phyloP scores from a whole-genome alignment of 805 yeast species.

The Candida ascalaphidarum region DNA sequence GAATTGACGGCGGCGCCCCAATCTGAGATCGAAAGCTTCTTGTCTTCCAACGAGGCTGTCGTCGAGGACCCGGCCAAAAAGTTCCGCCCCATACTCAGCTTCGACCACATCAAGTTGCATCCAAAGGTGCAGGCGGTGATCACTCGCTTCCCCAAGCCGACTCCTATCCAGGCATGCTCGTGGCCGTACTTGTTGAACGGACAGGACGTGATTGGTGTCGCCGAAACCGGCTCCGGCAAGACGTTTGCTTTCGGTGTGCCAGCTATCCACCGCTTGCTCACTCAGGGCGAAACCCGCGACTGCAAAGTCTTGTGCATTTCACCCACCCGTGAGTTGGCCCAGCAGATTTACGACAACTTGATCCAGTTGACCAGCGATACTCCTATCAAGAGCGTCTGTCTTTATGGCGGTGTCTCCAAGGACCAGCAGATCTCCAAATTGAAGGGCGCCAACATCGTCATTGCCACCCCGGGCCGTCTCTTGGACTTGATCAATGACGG shows the following conservation, averaged over 20 bases:
- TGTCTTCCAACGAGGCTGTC: slow-evolving; percentile 64
- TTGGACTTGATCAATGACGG: slow-evolving; percentile 88
- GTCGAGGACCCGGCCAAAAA: slow-evolving; percentile 60
- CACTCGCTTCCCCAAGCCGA: slow-evolving; percentile 75
- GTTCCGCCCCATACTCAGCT: slow-evolving; percentile 63
- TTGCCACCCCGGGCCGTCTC: slow-evolving; percentile 98
- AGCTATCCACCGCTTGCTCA: slow-evolving; percentile 66
- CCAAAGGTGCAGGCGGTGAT: slow-evolving; percentile 51
- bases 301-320: slow-evolving; percentile 78
- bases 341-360: slow-evolving; percentile 85
- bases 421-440: slow-evolving; percentile 77
- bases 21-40: slow-evolving; percentile 53
- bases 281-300: slow-evolving; percentile 36
- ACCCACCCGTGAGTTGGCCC: slow-evolving; percentile 96
- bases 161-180: slow-evolving; percentile 90
- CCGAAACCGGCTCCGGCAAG: slow-evolving; percentile 97
- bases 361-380: slow-evolving; percentile 53
- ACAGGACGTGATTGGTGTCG: slow-evolving; percentile 90
- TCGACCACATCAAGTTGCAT: slow-evolving; percentile 49
- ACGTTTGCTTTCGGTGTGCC: slow-evolving; percentile 98
- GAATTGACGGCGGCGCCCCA: slow-evolving; percentile 36
- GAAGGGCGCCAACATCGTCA: slow-evolving; percentile 64
- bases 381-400: slow-evolving; percentile 66
- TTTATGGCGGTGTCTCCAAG: slow-evolving; percentile 97
- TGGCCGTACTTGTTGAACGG: slow-evolving; percentile 85